Evolutionary conservation across 2,329 filamentous ascomycete species (phyloP).

Genomic region (Sclerotinia nivalis): DNA sequence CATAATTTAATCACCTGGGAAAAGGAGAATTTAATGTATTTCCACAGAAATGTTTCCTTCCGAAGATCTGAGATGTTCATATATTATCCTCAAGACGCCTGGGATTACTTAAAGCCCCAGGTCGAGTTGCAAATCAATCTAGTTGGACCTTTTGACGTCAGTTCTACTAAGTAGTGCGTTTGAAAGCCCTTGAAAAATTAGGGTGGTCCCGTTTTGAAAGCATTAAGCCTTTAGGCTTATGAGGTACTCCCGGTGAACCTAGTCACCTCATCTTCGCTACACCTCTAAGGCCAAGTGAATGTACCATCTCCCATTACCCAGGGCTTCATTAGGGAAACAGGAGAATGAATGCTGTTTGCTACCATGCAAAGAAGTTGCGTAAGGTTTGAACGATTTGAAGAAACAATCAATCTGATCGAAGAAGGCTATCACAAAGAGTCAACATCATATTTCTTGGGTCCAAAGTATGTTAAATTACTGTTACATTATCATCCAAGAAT

Average conservation of each 20-base stretch:
- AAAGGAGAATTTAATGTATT: not conserved
- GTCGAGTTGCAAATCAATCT: no score
- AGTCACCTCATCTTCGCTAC: not conserved
- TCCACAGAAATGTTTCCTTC: not conserved
- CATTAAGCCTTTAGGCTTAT: not conserved
- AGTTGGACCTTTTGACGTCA: no score
- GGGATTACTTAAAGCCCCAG: no score
- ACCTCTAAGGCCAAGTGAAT: not conserved
- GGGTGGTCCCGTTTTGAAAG: not conserved
- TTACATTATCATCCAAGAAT: not conserved
- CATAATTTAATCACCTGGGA: not conserved
- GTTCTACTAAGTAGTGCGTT: no score
- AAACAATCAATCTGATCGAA: not conserved
- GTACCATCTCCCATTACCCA: not conserved
- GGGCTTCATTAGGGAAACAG: not conserved
- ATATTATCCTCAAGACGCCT: not conserved
- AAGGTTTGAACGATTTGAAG: not conserved
- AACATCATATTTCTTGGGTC: not conserved
- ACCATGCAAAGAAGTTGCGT: not conserved
- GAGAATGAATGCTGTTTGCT: not conserved
- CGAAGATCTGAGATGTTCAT: not conserved
- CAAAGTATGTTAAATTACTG: not conserved
- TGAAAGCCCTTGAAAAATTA: no score
- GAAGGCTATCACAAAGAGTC: not conserved
- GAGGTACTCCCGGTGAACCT: no score